A percentile compares a stretch with the other conserved stretches of the same genome.
These are phyloP conservation scores for Suhomyces wounanorum DNA, from an alignment of 1,139 yeast genomes.

Conservation along the genomic window DNA sequence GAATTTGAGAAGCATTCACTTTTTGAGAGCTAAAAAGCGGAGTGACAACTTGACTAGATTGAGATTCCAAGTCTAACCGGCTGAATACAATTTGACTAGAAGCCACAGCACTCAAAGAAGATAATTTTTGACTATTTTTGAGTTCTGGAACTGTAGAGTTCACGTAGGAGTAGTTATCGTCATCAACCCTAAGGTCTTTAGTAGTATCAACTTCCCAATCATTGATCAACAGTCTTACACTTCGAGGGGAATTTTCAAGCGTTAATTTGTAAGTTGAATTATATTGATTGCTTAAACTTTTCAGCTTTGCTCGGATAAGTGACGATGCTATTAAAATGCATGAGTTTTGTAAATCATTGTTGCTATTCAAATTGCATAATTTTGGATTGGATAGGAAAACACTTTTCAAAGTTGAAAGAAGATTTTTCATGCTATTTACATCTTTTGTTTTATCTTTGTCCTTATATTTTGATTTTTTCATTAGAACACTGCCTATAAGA, in stretches of 20 bases:
- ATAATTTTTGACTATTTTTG: background rate
- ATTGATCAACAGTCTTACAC: constrained; percentile 25
- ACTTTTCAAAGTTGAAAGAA: constrained; percentile 10
- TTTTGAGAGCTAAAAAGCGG: background rate
- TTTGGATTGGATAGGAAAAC: constrained; percentile 11
- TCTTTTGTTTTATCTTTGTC: background rate
- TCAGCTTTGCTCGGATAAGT: constrained; percentile 26
- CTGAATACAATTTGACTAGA: background rate
- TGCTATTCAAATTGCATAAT: constrained; percentile 18
- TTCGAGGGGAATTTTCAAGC: constrained; percentile 19
- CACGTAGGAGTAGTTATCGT: background rate
- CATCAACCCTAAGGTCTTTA: background rate
- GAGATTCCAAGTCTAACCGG: background rate
- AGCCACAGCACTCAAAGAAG: background rate
- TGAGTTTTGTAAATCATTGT: constrained; percentile 18
- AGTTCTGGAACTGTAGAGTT: background rate
- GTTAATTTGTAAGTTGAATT: constrained; percentile 15
- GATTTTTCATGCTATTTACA: constrained; percentile 15
- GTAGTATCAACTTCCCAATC: constrained; percentile 29
- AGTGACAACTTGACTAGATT: background rate
- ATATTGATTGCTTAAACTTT: constrained; percentile 14
- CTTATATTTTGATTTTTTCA: constrained; percentile 9
- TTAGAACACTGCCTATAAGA: constrained; percentile 12
- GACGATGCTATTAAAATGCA: constrained; percentile 28
- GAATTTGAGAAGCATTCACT: background rate